These are phyloP conservation scores for Mortierella claussenii DNA, from an alignment of 192 early-diverging fungal species.

Conservation along the genomic window DNA sequence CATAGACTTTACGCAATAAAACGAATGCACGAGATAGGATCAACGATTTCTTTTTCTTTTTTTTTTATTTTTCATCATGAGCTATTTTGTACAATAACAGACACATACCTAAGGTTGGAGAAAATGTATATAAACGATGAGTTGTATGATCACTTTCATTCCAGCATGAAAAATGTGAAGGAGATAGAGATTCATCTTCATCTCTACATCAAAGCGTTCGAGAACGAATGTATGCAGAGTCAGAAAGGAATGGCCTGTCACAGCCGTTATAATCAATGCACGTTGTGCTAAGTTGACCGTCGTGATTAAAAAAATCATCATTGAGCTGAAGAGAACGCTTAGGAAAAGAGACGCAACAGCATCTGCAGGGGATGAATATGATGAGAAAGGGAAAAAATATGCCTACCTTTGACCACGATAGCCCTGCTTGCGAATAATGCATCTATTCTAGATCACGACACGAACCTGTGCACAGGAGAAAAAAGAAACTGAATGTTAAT, in stretches of 20 bases:
- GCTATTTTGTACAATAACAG: not conserved
- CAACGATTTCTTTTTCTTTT: too few relatives aligned
- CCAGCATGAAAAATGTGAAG: not conserved
- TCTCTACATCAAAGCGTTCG: not conserved
- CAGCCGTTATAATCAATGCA: conserved; percentile 59
- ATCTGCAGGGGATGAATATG: not conserved
- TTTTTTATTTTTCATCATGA: not conserved
- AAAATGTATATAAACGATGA: too few relatives aligned
- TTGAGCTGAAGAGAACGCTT: conserved; percentile 3
- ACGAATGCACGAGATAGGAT: too few relatives aligned
- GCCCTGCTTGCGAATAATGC: not conserved
- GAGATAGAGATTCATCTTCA: not conserved
- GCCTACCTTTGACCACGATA: not conserved
- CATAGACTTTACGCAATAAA: not conserved
- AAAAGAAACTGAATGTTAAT: too few relatives aligned
- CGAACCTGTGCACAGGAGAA: too few relatives aligned
- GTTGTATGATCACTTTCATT: too few relatives aligned
- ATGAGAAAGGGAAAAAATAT: too few relatives aligned
- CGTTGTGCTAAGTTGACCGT: conserved; percentile 62
- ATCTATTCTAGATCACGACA: too few relatives aligned
- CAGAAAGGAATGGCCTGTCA: conserved; percentile 56
- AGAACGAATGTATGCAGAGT: not conserved
- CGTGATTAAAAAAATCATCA: conserved; percentile 65
- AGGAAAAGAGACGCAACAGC: not conserved
- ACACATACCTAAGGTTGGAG: not conserved